Base-by-base conservation (phyloP, 2,329 filamentous ascomycete species). In the Lomentospora prolificans region DNA sequence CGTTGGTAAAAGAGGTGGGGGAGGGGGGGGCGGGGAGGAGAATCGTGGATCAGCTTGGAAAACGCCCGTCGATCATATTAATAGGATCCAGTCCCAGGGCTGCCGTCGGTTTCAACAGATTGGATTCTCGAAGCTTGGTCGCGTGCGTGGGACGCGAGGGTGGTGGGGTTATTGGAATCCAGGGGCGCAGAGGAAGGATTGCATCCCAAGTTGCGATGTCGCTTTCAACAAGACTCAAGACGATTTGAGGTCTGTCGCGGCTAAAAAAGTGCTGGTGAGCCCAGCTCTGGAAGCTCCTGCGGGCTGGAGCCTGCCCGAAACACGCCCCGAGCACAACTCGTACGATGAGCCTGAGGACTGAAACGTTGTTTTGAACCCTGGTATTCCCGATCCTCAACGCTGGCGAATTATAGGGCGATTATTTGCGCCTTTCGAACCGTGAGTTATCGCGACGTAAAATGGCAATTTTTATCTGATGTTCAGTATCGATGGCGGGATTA, bases 31-130 rank as follows among this genome's bases (percentile, higher is more conserved):
- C 10, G 9, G 4, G 46, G 19, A 50, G 10, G 24, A 28, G 24
- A n/a, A 19, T 27, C n/a, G 48, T n/a, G 9, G 48, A 31, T 30
- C 25, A 51, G 7, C 3, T 24, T 6, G 12, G 46, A 51, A 22
- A n/a, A n/a, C 14, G 17, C 3, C 14, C 28, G 48, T 31, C 48
- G 28, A 51, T 51, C 48, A 51, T 51, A 51, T 51, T 51, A 51
- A 51, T 31, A 31, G 25, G 48, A 30, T 28, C 25, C 30, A 22
- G 17, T 9, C 22, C 19, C 17, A 19, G 22, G n/a, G 19, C n/a
- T n/a, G n/a, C 22, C 19, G 44, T 48, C 24, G 22, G 44, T 48
- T 48, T 48, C 44, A 48, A 48, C 44, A 48, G 24, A 48, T 22
- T 22, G 44, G 36, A 14, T 41, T 41, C 36, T 41, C n/a, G 36